Evolutionary conservation across 1,284 basidiomycete genomes (phyloP).

Genomic region (Termitomyces sp.): DNA sequence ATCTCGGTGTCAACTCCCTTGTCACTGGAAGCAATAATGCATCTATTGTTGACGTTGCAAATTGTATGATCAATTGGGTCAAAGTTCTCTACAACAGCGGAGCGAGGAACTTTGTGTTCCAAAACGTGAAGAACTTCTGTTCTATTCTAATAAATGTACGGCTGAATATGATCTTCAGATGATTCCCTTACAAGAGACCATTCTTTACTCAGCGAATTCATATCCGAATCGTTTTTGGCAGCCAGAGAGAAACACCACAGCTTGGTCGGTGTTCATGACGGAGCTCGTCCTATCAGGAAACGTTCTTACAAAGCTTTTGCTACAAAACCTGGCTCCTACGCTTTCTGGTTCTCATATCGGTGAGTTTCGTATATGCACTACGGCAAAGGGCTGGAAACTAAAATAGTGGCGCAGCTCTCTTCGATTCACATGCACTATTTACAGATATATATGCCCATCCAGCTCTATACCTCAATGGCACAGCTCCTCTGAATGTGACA

Average conservation of each 20-base stretch:
- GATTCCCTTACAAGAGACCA: conserved; percentile 37
- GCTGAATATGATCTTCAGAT: conserved; percentile 29
- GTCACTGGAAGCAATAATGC: conserved; percentile 26
- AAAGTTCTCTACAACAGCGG: conserved; percentile 31
- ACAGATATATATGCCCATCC: conserved; percentile 47
- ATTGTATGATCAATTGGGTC: conserved; percentile 37
- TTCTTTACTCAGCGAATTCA: conserved; percentile 32
- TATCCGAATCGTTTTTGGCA: conserved; percentile 39
- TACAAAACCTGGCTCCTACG: conserved; percentile 26
- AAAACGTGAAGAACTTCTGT: conserved; percentile 27
- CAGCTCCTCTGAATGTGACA: conserved; percentile 50
- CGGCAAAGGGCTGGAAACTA: neutral
- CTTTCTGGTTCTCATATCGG: conserved; percentile 23
- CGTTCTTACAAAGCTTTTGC: conserved; percentile 32
- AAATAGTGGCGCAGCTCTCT: conserved; percentile 33
- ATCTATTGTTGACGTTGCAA: conserved; percentile 31
- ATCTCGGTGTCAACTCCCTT: conserved; percentile 31
- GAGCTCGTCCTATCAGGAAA: conserved; percentile 37
- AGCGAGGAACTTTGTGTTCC: conserved; percentile 37
- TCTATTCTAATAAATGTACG: neutral
- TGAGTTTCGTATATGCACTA: conserved; percentile 7
- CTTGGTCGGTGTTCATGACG: conserved; percentile 39
- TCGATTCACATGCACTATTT: conserved; percentile 51
- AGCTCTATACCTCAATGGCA: conserved; percentile 49
- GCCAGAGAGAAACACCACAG: conserved; percentile 35